Evolutionary conservation across 352 stramenopile genomes (phyloP).

Genomic region (Globisporangium paroecandrum): DNA sequence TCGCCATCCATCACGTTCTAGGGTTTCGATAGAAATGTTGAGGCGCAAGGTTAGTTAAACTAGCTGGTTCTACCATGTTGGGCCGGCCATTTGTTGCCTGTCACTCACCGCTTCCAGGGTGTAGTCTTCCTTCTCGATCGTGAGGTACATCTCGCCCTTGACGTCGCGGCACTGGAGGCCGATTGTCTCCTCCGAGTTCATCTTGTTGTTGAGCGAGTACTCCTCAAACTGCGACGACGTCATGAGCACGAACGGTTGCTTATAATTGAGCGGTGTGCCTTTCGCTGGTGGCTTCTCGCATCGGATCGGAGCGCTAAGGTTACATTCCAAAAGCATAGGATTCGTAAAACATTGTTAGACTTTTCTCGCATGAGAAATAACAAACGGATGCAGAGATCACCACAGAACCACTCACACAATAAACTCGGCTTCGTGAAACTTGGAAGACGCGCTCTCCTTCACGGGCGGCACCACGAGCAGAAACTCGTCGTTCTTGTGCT

Average conservation of each 20-base stretch:
- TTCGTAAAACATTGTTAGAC: background rate
- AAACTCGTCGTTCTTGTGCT: conserved; percentile 42
- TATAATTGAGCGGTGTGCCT: conserved; percentile 56
- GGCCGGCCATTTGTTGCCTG: background rate
- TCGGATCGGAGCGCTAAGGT: conserved; percentile 31
- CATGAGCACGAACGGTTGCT: conserved; percentile 64
- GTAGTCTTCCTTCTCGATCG: conserved; percentile 52
- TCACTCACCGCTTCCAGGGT: conserved; percentile 37
- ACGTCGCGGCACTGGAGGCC: conserved; percentile 41
- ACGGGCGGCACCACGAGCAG: conserved; percentile 54
- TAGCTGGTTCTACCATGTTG: background rate
- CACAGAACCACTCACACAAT: conserved; percentile 44
- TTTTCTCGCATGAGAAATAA: background rate
- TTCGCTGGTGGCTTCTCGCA: conserved; percentile 44
- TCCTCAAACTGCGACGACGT: conserved; percentile 52
- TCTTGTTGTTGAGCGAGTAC: conserved; percentile 83
- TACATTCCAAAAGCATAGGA: background rate
- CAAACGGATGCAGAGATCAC: too few relatives aligned
- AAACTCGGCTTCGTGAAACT: conserved; percentile 60
- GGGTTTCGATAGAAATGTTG: background rate
- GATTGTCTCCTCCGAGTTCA: conserved; percentile 47
- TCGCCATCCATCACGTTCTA: conserved; percentile 48
- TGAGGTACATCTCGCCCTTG: conserved; percentile 76
- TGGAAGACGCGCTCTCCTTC: conserved; percentile 36
- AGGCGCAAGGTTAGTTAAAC: background rate